Evolutionary conservation across 352 stramenopile species (phyloP).

Genomic region (Pythium rishiriense): DNA sequence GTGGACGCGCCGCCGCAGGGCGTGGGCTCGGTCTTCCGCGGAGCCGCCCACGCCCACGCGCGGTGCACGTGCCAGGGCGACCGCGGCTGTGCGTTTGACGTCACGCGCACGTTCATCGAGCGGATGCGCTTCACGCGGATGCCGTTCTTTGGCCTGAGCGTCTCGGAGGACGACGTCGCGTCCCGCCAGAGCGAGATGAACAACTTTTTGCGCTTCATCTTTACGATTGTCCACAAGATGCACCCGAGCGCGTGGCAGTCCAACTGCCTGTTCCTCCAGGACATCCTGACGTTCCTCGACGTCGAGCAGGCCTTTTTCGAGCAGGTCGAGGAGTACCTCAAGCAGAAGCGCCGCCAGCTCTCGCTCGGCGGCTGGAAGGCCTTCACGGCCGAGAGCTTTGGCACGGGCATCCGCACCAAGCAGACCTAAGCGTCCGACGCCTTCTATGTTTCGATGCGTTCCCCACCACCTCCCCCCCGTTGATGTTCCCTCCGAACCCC

Average conservation of each 20-base stretch:
- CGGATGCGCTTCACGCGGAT: slow-evolving; percentile 74
- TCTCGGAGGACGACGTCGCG: slow-evolving; percentile 47
- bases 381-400: slow-evolving; percentile 74
- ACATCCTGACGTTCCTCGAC: slow-evolving; percentile 79
- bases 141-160: slow-evolving; percentile 60
- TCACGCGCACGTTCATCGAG: slow-evolving; percentile 70
- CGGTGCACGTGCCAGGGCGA: slow-evolving; percentile 59
- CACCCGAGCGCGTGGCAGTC: slow-evolving; percentile 61
- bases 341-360: slow-evolving; percentile 65
- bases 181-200: slow-evolving; percentile 80
- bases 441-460: neutral
- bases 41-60: slow-evolving; percentile 2
- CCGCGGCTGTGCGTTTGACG: slow-evolving; percentile 69
- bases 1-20: slow-evolving; percentile 48
- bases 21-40: slow-evolving; percentile 29
- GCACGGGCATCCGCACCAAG: slow-evolving; percentile 62
- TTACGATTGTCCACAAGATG: slow-evolving; percentile 78
- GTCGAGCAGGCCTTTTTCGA: slow-evolving; percentile 74
- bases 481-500: neutral
- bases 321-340: slow-evolving; percentile 66
- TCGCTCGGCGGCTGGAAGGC: slow-evolving; percentile 78
- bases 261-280: slow-evolving; percentile 79
- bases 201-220: slow-evolving; percentile 82
- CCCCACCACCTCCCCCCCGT: neutral
- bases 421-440: slow-evolving; percentile 5